A percentile compares a stretch with the other conserved stretches of the same genome.
Evolutionary conservation across 441 rosid genomes (phyloP).

Genomic region (Viola pubescens): DNA sequence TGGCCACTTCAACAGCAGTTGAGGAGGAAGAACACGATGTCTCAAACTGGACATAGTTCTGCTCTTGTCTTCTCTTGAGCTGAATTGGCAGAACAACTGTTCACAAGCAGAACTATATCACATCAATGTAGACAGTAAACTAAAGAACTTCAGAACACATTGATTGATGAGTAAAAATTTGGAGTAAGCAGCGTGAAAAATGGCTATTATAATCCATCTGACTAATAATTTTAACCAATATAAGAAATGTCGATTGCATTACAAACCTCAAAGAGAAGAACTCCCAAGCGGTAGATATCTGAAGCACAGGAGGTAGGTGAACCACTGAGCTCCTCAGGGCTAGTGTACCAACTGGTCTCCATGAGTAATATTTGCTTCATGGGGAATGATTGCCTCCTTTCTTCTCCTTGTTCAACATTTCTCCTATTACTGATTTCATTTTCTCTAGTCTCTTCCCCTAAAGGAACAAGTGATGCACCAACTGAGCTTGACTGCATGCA

Average conservation of each 20-base stretch:
- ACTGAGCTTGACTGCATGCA: constrained; percentile 45
- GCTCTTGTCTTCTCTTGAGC: constrained; percentile 82
- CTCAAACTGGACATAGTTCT: constrained; percentile 87
- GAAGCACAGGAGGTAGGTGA: constrained; percentile 65
- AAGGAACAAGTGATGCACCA: constrained; percentile 20
- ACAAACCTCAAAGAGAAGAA: constrained; percentile 89
- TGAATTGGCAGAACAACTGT: constrained; percentile 82
- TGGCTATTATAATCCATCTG: too few relatives aligned
- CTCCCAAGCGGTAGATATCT: constrained; percentile 78
- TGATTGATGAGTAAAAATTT: background rate
- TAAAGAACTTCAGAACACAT: constrained; percentile 3
- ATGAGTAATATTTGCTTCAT: constrained; percentile 78
- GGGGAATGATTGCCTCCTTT: constrained; percentile 64
- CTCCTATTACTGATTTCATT: constrained; percentile 32
- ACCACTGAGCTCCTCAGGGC: constrained; percentile 80
- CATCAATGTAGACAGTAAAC: constrained; percentile 27
- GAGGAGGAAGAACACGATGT: constrained; percentile 97
- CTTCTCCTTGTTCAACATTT: constrained; percentile 44
- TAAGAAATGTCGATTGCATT: background rate
- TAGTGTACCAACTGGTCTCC: constrained; percentile 83
- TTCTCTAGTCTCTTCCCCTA: constrained; percentile 33
- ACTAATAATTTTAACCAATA: too few relatives aligned
- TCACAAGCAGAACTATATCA: constrained; percentile 26
- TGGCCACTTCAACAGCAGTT: constrained; percentile 70
- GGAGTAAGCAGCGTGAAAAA: too few relatives aligned